Evolutionary conservation across 495 filamentous ascomycete species (phyloP).

Genomic region (Penicillium longicatenatum): DNA sequence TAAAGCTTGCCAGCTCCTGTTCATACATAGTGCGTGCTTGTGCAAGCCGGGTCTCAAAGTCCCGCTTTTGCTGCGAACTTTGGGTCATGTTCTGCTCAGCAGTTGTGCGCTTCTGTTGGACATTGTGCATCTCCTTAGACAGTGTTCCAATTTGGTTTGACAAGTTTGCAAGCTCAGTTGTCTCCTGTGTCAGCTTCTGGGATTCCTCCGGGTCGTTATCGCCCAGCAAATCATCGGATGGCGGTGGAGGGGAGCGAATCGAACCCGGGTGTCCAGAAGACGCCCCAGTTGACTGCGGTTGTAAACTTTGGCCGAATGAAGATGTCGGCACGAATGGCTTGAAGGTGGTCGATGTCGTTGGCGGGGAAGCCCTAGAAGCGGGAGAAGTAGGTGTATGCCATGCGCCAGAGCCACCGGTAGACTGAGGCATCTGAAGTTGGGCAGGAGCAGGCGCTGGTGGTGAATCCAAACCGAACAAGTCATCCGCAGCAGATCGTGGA

Average conservation of each 20-base stretch:
- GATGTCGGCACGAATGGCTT: conserved; percentile 92
- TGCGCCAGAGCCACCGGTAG: conserved; percentile 68
- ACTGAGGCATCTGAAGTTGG: conserved; percentile 62
- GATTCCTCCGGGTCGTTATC: conserved; percentile 89
- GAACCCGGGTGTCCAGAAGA: conserved; percentile 50
- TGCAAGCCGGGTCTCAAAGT: conserved; percentile 83
- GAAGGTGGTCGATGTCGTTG: conserved; percentile 57
- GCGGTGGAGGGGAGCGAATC: conserved; percentile 52
- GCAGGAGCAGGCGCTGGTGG: conserved; percentile 54
- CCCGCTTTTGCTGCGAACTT: conserved; percentile 79
- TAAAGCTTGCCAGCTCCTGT: conserved; percentile 85
- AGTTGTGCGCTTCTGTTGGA: conserved; percentile 74
- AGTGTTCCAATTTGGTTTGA: conserved; percentile 92
- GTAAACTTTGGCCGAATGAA: conserved; percentile 81
- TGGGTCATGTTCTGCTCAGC: conserved; percentile 80
- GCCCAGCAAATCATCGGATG: conserved; percentile 88
- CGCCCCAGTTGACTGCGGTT: conserved; percentile 74
- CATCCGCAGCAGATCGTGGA: conserved; percentile 77
- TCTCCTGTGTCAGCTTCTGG: conserved; percentile 84
- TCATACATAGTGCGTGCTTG: conserved; percentile 88
- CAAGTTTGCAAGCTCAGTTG: conserved; percentile 90
- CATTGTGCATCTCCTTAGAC: conserved; percentile 89
- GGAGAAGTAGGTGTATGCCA: conserved; percentile 47
- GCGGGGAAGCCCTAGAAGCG: conserved; percentile 37
- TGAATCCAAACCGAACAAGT: conserved; percentile 85